Evolutionary conservation across 495 filamentous ascomycete genomes (phyloP), one percentile per base, ranked within the genome.

Genomic region (Jackrogersella minutella): DNA sequence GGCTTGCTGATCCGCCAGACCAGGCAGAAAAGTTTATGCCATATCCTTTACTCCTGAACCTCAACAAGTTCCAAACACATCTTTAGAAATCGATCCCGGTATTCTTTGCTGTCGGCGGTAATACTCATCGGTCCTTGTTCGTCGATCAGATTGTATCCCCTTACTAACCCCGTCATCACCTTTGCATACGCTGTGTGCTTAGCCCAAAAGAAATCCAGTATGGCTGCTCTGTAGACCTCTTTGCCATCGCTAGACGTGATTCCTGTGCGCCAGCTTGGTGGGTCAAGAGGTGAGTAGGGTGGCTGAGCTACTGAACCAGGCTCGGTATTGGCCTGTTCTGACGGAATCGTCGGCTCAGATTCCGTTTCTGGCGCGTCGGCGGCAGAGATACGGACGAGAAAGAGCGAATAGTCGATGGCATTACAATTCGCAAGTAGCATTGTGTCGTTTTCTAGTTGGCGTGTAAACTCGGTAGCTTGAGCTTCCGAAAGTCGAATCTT

Each of bases 171-270:
- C 3, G 89, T 88, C 82, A 90, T 81, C 0, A 83, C 80, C 70
- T 80, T 82, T 2, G 88, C 83, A 49, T 85, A 85, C 1, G 87
- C 54, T 63, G 85, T 88, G 75, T 90, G 88, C 69, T 86, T 87
- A 1, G 86, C 86, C 86, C 88, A 91, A 75, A 91, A 90, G 66
- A 90, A 91, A 72, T 91, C 88, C 40, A 91, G 73, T 19, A 90
- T 66, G 4, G 85, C 80, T 6, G 81, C 85, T 11, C 87, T 78
- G 65, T 90, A 91, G 17, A 86, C 79, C 77, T 88, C 86, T 70
- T 85, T 82, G 3, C 85, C 85, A 70, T 90, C 86, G 8, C 81
- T 78, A 17, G 85, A 87, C 0, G 71, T 39, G 1, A 90, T 33
- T 0, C 89, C 89, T 0, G 76, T 81, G 5, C 87, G 76, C 87